A percentile compares a stretch with the other conserved stretches of the same genome.
Evolutionary conservation across 306 rosid genomes (phyloP).

Genomic region (Lithocarpus polystachyus): DNA sequence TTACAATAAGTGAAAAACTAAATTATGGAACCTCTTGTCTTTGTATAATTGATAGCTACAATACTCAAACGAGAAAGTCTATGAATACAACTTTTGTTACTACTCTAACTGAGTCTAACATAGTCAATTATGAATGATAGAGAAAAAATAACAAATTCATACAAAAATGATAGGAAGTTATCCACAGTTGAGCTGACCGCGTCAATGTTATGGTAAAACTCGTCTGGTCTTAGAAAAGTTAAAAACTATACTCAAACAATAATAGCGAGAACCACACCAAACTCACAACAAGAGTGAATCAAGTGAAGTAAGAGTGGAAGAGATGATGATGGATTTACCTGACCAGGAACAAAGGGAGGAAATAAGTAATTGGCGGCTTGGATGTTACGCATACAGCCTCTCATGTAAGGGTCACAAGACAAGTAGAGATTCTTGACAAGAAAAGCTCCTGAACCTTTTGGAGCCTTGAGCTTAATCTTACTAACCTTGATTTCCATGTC

Average conservation of each 20-base stretch:
- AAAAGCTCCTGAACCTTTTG: conserved; percentile 29
- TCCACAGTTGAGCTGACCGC: too few relatives aligned
- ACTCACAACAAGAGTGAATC: neutral
- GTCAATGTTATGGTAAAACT: too few relatives aligned
- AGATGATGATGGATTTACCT: conserved; percentile 20
- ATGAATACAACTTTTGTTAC: too few relatives aligned
- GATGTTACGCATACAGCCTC: conserved; percentile 53
- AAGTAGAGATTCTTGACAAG: conserved; percentile 51
- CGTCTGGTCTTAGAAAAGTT: neutral
- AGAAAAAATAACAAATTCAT: neutral
- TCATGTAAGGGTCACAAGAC: conserved; percentile 55
- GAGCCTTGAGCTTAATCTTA: conserved; percentile 30
- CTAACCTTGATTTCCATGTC: conserved; percentile 36
- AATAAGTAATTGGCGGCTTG: conserved; percentile 29
- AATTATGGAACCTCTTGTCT: too few relatives aligned
- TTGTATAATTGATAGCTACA: neutral
- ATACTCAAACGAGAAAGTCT: too few relatives aligned
- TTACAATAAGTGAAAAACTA: too few relatives aligned
- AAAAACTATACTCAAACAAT: neutral
- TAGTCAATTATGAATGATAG: neutral
- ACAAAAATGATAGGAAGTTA: neutral
- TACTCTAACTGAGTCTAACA: too few relatives aligned
- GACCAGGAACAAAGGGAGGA: conserved; percentile 42
- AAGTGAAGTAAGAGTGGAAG: neutral
- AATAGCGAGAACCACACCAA: neutral